Evolutionary conservation across 441 rosid genomes (phyloP).

Genomic region (Adansonia gregorii): DNA sequence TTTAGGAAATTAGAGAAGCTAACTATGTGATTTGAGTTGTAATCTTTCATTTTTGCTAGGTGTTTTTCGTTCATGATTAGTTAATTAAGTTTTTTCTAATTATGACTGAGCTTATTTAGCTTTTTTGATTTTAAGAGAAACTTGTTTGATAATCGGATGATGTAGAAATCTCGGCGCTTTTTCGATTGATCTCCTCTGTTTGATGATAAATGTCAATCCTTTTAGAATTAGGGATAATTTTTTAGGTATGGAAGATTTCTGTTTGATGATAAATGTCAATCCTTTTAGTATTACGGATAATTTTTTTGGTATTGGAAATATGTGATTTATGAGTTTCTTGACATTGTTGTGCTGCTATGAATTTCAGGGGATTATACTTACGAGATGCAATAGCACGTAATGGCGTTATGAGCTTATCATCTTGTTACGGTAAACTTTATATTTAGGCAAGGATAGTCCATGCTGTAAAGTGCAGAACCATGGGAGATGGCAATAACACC

Average conservation of each 20-base stretch:
- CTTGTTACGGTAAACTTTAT: neutral
- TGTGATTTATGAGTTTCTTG: neutral
- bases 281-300: neutral
- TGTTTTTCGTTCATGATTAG: neutral
- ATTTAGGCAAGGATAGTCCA: constrained; percentile 32
- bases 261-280: neutral
- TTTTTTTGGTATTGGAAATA: neutral
- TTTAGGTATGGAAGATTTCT: neutral
- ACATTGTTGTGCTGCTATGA: constrained; percentile 17
- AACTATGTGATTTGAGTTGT: constrained; percentile 3
- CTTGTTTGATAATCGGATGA: neutral
- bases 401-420: neutral
- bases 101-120: neutral
- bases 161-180: neutral
- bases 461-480: constrained; percentile 39
- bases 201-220: neutral
- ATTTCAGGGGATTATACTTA: constrained; percentile 13
- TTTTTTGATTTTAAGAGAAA: neutral
- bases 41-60: neutral
- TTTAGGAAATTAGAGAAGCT: neutral
- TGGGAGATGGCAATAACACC: constrained; percentile 71
- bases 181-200: neutral
- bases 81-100: constrained; percentile 12
- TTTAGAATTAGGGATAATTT: neutral
- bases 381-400: neutral